Conservation (phyloP, 768 basidiomycete genomes). For the Boletus rubroflammeus region DNA sequence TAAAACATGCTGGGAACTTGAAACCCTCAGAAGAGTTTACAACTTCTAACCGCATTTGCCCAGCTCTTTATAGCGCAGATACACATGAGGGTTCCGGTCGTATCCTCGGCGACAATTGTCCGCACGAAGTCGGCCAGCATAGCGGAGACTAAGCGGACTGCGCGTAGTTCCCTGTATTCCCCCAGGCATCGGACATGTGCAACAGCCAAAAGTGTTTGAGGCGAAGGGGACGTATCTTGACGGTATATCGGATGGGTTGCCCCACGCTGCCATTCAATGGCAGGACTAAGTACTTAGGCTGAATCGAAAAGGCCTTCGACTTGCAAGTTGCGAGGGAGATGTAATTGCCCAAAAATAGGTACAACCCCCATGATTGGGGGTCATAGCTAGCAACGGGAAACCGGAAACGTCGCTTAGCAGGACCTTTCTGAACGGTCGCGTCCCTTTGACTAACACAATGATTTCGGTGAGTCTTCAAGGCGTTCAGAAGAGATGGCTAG, state of each 20-base stretch:
- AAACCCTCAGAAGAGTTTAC: not conserved
- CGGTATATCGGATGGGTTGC: not conserved
- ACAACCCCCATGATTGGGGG: slow-evolving; percentile 10
- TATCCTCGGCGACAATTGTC: not conserved
- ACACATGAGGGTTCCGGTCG: not conserved
- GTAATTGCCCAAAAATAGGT: not conserved
- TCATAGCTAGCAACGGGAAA: not conserved
- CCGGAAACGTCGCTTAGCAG: too few species aligned
- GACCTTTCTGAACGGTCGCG: too few species aligned
- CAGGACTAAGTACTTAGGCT: too few species aligned
- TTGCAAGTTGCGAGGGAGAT: too few species aligned
- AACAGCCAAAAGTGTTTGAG: not conserved
- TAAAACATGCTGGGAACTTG: slow-evolving; percentile 10
- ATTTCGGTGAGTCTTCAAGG: slow-evolving; percentile 40
- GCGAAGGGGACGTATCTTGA: not conserved
- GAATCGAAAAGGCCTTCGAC: too few species aligned
- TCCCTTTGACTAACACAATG: slow-evolving; percentile 30
- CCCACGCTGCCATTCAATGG: too few species aligned
- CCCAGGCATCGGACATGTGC: not conserved
- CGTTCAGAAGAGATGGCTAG: not conserved
- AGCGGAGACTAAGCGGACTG: too few species aligned
- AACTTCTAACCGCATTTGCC: not conserved
- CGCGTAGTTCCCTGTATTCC: not conserved
- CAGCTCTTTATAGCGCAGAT: not conserved
- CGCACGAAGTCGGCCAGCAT: not conserved